Percentiles rank a stretch among this genome's conserved stretches.
phyloP scores from a whole-genome alignment of 176 grass and related monocot species.

The Eremochloa ophiuroides region DNA sequence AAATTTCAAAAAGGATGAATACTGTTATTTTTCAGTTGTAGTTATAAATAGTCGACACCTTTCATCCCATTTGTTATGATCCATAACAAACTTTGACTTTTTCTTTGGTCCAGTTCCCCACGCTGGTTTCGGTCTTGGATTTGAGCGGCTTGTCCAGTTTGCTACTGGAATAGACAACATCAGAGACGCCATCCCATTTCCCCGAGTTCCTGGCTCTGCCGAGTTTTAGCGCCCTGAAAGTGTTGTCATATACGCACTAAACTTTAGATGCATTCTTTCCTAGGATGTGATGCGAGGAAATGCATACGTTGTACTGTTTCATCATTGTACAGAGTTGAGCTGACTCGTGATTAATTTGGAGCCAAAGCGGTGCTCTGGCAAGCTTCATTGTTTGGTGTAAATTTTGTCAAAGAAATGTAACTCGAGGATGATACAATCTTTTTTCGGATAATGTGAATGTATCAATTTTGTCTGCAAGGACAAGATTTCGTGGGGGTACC shows the following conservation, averaged over 20 bases:
- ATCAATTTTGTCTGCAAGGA: neutral
- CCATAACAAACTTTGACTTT: neutral
- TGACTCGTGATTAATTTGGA: neutral
- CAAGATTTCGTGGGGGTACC: neutral
- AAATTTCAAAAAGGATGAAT: neutral
- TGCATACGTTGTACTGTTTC: neutral
- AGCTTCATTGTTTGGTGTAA: neutral
- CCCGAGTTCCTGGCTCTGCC: constrained; percentile 74
- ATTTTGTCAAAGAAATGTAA: neutral
- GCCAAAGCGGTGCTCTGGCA: neutral
- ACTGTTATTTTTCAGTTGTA: neutral
- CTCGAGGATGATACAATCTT: neutral
- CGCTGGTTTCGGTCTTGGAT: constrained; percentile 96
- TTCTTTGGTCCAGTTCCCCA: constrained; percentile 68
- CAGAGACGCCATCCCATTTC: constrained; percentile 94
- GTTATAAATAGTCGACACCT: neutral
- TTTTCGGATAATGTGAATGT: neutral
- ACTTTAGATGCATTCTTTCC: constrained; percentile 28
- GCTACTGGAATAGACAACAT: constrained; percentile 95
- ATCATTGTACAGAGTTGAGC: constrained; percentile 21
- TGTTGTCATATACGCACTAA: neutral
- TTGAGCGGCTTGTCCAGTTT: constrained; percentile 97
- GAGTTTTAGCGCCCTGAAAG: constrained; percentile 54
- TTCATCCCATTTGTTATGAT: neutral
- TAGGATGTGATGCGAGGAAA: neutral